These are phyloP conservation scores for Hypomontagnella submonticulosa DNA, from an alignment of 495 filamentous ascomycete genomes.

Conservation along the genomic window DNA sequence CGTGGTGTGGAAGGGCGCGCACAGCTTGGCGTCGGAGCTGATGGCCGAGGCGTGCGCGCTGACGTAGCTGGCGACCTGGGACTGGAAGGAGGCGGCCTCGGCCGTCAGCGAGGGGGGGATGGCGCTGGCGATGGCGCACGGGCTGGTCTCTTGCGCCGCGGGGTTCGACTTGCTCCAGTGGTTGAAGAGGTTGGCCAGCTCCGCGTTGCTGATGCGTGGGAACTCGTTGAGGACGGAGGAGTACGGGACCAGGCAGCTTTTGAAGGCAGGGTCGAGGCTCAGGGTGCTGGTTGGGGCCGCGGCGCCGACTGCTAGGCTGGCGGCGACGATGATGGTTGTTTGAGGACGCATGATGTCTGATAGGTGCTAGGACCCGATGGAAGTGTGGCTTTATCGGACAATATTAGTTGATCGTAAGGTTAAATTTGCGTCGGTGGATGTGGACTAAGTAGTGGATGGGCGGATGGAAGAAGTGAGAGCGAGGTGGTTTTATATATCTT, in stretches of 20 bases:
- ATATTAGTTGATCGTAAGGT: no score
- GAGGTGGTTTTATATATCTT: no score
- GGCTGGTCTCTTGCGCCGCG: not conserved
- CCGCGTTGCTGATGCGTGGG: constrained; percentile 1
- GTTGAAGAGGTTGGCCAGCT: constrained; percentile 4
- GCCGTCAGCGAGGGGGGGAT: constrained; percentile 26
- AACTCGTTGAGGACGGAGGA: not conserved
- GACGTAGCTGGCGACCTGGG: constrained; percentile 29
- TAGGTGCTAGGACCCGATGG: no score
- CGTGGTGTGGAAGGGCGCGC: not conserved
- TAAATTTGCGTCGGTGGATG: no score
- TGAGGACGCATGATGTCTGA: constrained; percentile 16
- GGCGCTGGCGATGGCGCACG: constrained; percentile 21
- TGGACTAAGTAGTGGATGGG: no score
- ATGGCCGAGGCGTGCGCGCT: constrained; percentile 19
- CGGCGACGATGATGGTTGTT: constrained; percentile 13
- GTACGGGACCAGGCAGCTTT: not conserved
- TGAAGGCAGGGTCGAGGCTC: not conserved
- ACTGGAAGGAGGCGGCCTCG: constrained; percentile 30
- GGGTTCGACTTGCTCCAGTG: not conserved
- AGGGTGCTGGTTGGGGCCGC: constrained; percentile 6
- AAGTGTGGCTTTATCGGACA: no score
- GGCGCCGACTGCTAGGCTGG: constrained; percentile 17
- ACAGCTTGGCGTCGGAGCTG: constrained; percentile 9
- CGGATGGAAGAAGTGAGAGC: not conserved